These are phyloP conservation scores for Tolypocladium guangdongense DNA, from an alignment of 2,329 filamentous ascomycete genomes.

Conservation along the genomic window DNA sequence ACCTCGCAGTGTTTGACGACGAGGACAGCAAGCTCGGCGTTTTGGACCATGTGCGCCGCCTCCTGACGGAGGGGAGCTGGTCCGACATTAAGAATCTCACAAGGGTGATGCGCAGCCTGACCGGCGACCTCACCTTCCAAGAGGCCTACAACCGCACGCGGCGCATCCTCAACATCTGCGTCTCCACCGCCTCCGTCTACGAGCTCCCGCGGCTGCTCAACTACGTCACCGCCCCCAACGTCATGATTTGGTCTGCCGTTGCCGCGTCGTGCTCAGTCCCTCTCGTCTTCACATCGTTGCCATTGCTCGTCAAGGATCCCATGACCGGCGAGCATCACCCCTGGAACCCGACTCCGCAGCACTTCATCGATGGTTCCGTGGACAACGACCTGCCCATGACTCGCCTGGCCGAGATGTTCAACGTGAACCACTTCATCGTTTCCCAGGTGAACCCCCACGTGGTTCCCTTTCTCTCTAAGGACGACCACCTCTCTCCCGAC, in stretches of 20 bases:
- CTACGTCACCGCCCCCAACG: conserved; percentile 86
- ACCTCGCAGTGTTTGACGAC: conserved; percentile 69
- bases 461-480: conserved; percentile 69
- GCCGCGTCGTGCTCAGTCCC: conserved; percentile 94
- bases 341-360: conserved; percentile 78
- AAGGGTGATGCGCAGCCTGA: conserved; percentile 66
- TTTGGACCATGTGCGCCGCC: conserved; percentile 56
- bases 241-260: conserved; percentile 93
- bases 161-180: conserved; percentile 85
- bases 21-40: conserved; percentile 47
- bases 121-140: conserved; percentile 88
- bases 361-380: conserved; percentile 90
- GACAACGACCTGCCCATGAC: conserved; percentile 92
- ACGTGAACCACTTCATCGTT: conserved; percentile 96
- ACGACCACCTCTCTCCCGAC: conserved; percentile 45
- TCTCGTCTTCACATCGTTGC: conserved; percentile 68
- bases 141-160: conserved; percentile 93
- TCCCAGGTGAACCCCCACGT: conserved; percentile 95
- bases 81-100: conserved; percentile 76
- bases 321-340: conserved; percentile 64
- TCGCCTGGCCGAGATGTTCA: conserved; percentile 86
- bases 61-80: conserved; percentile 73
- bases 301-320: conserved; percentile 75
- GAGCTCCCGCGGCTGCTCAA: conserved; percentile 82
- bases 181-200: conserved; percentile 78